phyloP scores from a whole-genome alignment of 306 rosid genomes.

The Pachyrhizus erosus region DNA sequence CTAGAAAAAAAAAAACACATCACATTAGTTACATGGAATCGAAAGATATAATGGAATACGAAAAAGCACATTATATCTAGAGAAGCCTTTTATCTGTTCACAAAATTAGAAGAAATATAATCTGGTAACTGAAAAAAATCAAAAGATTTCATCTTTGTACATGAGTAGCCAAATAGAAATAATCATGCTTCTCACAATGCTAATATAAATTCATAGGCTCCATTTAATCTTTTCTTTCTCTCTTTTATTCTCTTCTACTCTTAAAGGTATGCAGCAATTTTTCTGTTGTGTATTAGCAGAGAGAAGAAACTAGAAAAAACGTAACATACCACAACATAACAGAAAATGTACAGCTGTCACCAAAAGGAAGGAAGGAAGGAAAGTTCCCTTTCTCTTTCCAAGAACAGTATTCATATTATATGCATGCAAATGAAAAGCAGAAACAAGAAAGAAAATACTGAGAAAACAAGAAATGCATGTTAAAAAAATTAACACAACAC shows the following conservation, averaged over 20 bases:
- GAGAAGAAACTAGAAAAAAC: not conserved
- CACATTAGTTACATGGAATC: conserved; percentile 34
- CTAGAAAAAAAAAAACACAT: conserved; percentile 57
- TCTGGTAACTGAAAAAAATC: not conserved
- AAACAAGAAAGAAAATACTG: not conserved
- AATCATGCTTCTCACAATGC: conserved; percentile 21
- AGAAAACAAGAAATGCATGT: conserved; percentile 6
- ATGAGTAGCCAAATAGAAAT: conserved; percentile 11
- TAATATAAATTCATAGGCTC: conserved; percentile 17
- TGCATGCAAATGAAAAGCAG: conserved; percentile 34
- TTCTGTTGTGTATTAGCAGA: not conserved
- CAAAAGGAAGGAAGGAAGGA: conserved; percentile 32
- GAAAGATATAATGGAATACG: conserved; percentile 22
- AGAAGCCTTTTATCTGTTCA: conserved; percentile 19
- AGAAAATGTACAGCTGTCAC: conserved; percentile 19
- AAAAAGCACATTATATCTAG: conserved; percentile 29
- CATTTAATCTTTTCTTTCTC: conserved; percentile 5
- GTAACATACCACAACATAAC: not conserved
- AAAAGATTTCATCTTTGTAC: conserved; percentile 30
- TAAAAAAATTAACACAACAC: conserved; percentile 16
- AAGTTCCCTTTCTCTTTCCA: conserved; percentile 17
- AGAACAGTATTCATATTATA: not conserved
- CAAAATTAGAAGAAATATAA: conserved; percentile 22
- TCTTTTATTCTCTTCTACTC: conserved; percentile 14
- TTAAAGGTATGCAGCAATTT: not conserved